A percentile compares a stretch with the other conserved stretches of the same genome.
Conservation (phyloP, 306 rosid genomes). For the Begonia loranthoides region DNA sequence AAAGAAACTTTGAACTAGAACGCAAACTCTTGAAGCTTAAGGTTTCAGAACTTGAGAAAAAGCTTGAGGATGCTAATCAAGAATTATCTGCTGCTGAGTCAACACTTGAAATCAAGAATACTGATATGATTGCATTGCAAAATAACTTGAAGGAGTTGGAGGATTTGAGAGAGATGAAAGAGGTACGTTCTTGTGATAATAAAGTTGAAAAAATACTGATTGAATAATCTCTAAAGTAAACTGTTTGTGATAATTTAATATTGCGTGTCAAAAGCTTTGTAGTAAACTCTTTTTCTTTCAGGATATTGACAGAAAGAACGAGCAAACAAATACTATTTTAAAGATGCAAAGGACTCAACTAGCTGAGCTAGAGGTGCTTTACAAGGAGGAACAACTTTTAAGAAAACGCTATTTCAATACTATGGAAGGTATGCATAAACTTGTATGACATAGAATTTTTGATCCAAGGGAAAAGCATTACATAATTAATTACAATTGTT, state of each 20-base stretch:
- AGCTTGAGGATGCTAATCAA: slow-evolving; percentile 35
- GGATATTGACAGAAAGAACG: slow-evolving; percentile 97
- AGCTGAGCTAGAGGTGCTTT: slow-evolving; percentile 79
- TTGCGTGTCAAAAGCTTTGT: slow-evolving; percentile 8
- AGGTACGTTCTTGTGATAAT: slow-evolving; percentile 20
- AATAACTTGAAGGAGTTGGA: slow-evolving; percentile 68
- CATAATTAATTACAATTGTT: no score
- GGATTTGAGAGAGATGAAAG: slow-evolving; percentile 95
- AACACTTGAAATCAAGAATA: slow-evolving; percentile 40
- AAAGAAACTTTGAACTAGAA: slow-evolving; percentile 46
- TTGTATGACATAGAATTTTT: not conserved
- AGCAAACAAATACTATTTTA: slow-evolving; percentile 79
- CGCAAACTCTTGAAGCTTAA: slow-evolving; percentile 36
- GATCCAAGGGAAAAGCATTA: not conserved
- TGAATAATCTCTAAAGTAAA: no score
- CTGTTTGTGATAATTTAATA: not conserved
- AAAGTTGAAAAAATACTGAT: no score
- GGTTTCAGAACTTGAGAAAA: slow-evolving; percentile 52
- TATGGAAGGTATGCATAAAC: slow-evolving; percentile 56
- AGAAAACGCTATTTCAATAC: slow-evolving; percentile 88
- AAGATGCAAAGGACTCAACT: slow-evolving; percentile 92
- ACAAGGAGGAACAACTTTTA: slow-evolving; percentile 85
- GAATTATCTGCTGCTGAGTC: slow-evolving; percentile 44
- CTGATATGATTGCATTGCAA: slow-evolving; percentile 49
- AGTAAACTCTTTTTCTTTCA: slow-evolving; percentile 11